phyloP scores from a whole-genome alignment of 2,329 filamentous ascomycete genomes.

The Colletotrichum aenigma region DNA sequence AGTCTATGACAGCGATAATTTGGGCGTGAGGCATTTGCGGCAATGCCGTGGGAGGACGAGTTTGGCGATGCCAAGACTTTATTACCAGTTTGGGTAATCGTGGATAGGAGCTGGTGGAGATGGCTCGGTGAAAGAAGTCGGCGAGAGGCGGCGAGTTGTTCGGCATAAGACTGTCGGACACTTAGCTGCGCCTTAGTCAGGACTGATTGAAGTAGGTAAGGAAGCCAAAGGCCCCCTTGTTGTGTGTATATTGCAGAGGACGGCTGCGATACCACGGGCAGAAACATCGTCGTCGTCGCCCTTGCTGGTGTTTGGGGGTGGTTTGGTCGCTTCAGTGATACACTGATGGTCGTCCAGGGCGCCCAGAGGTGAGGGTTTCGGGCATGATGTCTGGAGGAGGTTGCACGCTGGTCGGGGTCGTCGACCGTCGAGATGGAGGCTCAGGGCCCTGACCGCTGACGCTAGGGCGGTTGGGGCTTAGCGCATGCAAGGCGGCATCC shows the following conservation, averaged over 20 bases:
- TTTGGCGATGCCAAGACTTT: neutral
- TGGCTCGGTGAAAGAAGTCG: neutral
- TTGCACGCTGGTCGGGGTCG: neutral
- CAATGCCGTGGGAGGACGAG: neutral
- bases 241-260: neutral
- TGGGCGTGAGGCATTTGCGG: neutral
- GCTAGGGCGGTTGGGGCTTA: neutral
- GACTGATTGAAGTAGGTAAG: neutral
- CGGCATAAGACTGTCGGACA: neutral
- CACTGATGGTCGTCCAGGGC: neutral
- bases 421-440: constrained; percentile 5
- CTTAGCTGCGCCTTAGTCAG: neutral
- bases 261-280: neutral
- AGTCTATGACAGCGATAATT: neutral
- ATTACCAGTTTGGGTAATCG: neutral
- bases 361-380: neutral
- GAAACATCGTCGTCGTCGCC: neutral
- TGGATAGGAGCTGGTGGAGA: neutral
- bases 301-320: neutral
- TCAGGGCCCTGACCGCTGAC: neutral
- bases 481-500: neutral
- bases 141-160: neutral
- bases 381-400: neutral
- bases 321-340: neutral
- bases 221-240: neutral